Conservation (phyloP, 129 eudicot species). For the Chrysanthemum makinoi region DNA sequence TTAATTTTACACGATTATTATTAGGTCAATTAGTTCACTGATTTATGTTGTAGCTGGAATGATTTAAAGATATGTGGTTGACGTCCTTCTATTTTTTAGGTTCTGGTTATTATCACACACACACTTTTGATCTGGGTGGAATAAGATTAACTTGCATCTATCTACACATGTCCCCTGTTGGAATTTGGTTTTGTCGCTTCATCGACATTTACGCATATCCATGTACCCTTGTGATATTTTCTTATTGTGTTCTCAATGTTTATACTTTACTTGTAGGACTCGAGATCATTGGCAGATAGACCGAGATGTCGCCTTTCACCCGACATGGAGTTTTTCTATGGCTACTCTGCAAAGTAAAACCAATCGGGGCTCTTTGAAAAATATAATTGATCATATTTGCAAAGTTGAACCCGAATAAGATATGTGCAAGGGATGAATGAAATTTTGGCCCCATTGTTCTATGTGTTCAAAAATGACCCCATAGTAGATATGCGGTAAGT, state of each 20-base stretch:
- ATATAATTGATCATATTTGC: conserved; percentile 84
- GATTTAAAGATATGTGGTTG: background rate
- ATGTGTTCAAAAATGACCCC: conserved; percentile 81
- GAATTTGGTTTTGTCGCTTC: background rate
- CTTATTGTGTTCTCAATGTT: conserved; percentile 16
- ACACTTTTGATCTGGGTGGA: conserved; percentile 9
- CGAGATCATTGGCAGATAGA: conserved; percentile 95
- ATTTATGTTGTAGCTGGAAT: too few relatives aligned
- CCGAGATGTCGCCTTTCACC: conserved; percentile 99
- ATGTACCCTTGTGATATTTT: conserved; percentile 16
- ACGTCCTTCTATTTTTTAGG: background rate
- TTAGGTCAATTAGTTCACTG: too few relatives aligned
- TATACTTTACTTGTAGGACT: conserved; percentile 50
- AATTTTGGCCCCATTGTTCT: conserved; percentile 84
- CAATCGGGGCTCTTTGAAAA: conserved; percentile 77
- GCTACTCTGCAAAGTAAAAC: conserved; percentile 71
- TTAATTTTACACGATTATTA: too few relatives aligned
- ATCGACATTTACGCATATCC: background rate
- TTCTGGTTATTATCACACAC: background rate
- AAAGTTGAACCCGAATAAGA: conserved; percentile 89
- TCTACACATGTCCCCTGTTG: background rate
- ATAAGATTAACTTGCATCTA: background rate
- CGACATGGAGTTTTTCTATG: conserved; percentile 88
- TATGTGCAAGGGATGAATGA: conserved; percentile 99
- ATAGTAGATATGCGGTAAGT: conserved; percentile 66